Conservation (phyloP, 768 basidiomycete genomes). For the Tricholoma sp. region DNA sequence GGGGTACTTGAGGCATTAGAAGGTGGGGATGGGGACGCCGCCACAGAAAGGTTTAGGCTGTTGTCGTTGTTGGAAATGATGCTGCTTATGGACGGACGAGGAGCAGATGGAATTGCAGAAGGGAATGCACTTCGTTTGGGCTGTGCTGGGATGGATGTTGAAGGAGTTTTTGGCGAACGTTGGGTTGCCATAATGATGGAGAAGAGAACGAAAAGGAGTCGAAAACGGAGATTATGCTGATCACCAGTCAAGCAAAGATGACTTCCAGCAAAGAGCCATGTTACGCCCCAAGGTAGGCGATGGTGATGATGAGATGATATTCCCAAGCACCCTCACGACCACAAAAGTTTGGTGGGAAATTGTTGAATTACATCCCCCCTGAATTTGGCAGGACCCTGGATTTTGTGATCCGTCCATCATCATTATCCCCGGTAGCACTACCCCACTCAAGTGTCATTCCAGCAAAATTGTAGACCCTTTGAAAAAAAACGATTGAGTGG, state of each 20-base stretch:
- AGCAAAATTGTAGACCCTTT: no score
- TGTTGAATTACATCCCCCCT: neutral
- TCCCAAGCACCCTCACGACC: neutral
- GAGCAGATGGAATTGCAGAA: slow-evolving; percentile 21
- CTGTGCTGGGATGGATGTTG: slow-evolving; percentile 17
- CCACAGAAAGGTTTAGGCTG: neutral
- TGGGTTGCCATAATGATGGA: slow-evolving; percentile 14
- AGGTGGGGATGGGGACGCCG: slow-evolving; percentile 5
- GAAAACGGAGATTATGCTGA: neutral
- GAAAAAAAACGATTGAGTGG: no score
- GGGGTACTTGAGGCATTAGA: neutral
- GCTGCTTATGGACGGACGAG: slow-evolving; percentile 24
- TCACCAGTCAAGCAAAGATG: slow-evolving; percentile 2
- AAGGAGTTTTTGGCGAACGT: slow-evolving; percentile 4
- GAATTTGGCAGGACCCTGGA: slow-evolving; percentile 4
- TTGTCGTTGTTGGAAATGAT: neutral
- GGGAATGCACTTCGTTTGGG: slow-evolving; percentile 25
- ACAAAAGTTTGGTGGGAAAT: slow-evolving; percentile 1
- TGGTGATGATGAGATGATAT: no score
- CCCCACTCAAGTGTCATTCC: no score
- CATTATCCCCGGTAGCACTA: no score
- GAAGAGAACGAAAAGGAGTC: neutral
- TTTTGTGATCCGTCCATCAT: neutral
- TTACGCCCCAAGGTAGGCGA: neutral
- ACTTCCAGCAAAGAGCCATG: neutral